Evolutionary conservation across 768 basidiomycete species (phyloP).

Genomic region (Pleurotus giganteus): DNA sequence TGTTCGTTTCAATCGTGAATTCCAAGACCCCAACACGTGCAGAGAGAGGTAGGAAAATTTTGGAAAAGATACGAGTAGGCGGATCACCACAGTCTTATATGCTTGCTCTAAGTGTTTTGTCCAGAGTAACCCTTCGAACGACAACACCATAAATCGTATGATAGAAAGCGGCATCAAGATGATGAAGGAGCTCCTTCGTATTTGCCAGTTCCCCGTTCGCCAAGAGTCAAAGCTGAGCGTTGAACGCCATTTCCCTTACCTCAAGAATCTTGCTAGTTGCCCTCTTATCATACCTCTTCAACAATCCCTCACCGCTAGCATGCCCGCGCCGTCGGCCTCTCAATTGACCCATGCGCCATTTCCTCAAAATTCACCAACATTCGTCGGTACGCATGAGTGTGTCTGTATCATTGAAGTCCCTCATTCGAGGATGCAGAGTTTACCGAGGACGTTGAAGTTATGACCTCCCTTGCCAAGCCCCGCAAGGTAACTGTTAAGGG

Average conservation of each 20-base stretch:
- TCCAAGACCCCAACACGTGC: conserved; percentile 68
- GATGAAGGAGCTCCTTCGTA: conserved; percentile 64
- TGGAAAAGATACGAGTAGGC: conserved; percentile 56
- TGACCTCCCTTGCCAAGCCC: conserved; percentile 89
- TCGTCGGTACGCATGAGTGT: conserved; percentile 50
- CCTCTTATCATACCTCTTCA: conserved; percentile 86
- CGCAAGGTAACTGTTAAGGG: conserved; percentile 86
- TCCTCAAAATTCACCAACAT: conserved; percentile 70
- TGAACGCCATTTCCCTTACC: conserved; percentile 59
- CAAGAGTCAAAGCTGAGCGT: conserved; percentile 39
- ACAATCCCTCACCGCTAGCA: conserved; percentile 82
- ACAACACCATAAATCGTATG: conserved; percentile 35
- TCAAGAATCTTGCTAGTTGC: conserved; percentile 53
- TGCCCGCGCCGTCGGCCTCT: conserved; percentile 72
- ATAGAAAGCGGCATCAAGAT: conserved; percentile 56
- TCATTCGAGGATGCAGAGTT: conserved; percentile 49
- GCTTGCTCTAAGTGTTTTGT: not conserved
- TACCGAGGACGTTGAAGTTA: conserved; percentile 80
- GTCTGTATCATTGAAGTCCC: not conserved
- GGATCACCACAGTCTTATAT: conserved; percentile 13
- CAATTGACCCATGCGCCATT: conserved; percentile 79
- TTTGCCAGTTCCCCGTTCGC: conserved; percentile 59
- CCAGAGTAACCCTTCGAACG: conserved; percentile 47
- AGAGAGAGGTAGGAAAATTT: conserved; percentile 55
- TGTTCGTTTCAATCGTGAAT: conserved; percentile 85